Percentiles rank a stretch among this genome's conserved stretches.
These are phyloP conservation scores for Tympanopsis confertula DNA, from an alignment of 2,329 filamentous ascomycete genomes.

Conservation along the genomic window DNA sequence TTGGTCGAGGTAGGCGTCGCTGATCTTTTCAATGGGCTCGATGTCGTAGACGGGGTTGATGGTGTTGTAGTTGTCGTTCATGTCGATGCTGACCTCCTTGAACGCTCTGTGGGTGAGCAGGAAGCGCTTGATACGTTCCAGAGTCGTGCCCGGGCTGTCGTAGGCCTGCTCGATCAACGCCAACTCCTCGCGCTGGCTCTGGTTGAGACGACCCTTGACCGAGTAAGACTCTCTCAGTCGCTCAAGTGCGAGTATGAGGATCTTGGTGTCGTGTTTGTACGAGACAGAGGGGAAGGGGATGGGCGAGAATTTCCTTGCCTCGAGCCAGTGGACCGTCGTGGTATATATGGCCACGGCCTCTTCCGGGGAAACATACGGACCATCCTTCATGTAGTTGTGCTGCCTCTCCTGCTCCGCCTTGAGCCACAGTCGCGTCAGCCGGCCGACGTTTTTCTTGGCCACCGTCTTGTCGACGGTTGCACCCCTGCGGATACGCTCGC, in stretches of 20 bases:
- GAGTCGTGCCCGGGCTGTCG: slow-evolving; percentile 88
- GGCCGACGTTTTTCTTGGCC: slow-evolving; percentile 95
- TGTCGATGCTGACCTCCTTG: slow-evolving; percentile 98
- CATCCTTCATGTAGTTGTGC: slow-evolving; percentile 99
- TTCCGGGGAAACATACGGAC: slow-evolving; percentile 94
- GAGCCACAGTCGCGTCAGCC: slow-evolving; percentile 87
- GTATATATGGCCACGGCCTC: slow-evolving; percentile 98
- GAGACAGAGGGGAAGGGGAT: slow-evolving; percentile 98
- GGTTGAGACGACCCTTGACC: slow-evolving; percentile 90
- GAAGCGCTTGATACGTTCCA: slow-evolving; percentile 95
- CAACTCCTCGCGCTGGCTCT: slow-evolving; percentile 92
- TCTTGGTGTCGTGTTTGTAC: slow-evolving; percentile 99
- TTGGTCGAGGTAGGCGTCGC: slow-evolving; percentile 94
- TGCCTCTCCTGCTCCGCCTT: slow-evolving; percentile 97
- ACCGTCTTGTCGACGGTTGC: slow-evolving; percentile 98
- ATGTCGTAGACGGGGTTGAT: slow-evolving; percentile 99
- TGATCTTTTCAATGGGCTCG: slow-evolving; percentile 98
- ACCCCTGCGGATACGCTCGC: slow-evolving; percentile 88
- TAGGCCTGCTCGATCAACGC: slow-evolving; percentile 97
- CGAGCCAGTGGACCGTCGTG: slow-evolving; percentile 95
- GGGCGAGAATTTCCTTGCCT: slow-evolving; percentile 94
- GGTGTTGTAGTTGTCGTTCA: slow-evolving; percentile 99
- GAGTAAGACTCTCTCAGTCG: slow-evolving; percentile 90
- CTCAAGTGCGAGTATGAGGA: slow-evolving; percentile 88
- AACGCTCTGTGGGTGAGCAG: slow-evolving; percentile 93